Evolutionary conservation across 1,139 yeast species (phyloP).

Genomic region (Tardiomyces digboiensis): DNA sequence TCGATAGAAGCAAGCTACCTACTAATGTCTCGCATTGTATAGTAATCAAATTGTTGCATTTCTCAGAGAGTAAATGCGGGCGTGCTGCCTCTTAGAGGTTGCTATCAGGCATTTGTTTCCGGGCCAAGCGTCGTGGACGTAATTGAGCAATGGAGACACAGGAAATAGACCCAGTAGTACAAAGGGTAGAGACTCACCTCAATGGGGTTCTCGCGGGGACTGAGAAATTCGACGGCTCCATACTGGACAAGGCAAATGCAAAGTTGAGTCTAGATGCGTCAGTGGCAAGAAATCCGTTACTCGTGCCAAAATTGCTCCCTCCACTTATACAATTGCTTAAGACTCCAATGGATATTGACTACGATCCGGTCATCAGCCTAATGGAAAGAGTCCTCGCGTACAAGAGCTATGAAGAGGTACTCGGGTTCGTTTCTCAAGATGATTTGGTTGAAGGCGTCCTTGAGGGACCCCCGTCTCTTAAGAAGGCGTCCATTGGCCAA

Average conservation of each 20-base stretch:
- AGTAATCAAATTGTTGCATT: too few species aligned
- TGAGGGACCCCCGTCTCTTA: constrained; percentile 13
- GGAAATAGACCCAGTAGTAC: constrained; percentile 1
- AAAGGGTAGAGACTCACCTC: constrained; percentile 2
- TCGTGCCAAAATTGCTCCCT: constrained; percentile 10
- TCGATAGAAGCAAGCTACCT: too few species aligned
- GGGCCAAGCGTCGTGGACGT: too few species aligned
- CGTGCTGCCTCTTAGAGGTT: too few species aligned
- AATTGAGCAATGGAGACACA: background rate
- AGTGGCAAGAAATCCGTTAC: constrained; percentile 6
- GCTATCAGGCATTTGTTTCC: too few species aligned
- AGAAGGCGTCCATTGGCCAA: constrained; percentile 11
- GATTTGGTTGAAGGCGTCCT: constrained; percentile 14
- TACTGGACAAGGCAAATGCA: constrained; percentile 10
- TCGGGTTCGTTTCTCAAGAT: constrained; percentile 10
- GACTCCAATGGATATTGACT: constrained; percentile 7
- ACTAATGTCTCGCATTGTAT: too few species aligned
- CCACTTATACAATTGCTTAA: constrained; percentile 10
- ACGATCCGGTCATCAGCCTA: constrained; percentile 11
- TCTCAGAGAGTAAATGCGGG: too few species aligned
- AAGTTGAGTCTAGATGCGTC: constrained; percentile 11
- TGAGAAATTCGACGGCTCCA: constrained; percentile 6
- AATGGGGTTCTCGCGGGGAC: constrained; percentile 2
- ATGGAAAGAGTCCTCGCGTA: constrained; percentile 12
- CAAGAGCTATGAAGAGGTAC: constrained; percentile 10